phyloP scores from a whole-genome alignment of 805 yeast species.

The Middelhovenomyces tepae region DNA sequence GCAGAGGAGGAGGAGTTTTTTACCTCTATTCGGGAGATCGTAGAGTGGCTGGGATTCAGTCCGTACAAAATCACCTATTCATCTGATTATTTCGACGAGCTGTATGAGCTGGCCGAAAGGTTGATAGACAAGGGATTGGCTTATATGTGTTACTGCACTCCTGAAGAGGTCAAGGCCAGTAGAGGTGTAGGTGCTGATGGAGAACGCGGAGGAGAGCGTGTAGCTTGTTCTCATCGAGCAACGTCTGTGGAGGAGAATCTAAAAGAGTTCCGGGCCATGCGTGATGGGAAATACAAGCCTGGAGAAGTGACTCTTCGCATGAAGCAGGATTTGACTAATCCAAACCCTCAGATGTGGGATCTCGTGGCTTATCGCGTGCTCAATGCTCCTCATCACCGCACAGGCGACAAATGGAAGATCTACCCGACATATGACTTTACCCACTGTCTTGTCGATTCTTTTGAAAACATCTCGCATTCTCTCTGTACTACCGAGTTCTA shows the following conservation, averaged over 20 bases:
- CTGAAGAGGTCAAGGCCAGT: conserved; percentile 81
- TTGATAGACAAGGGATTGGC: conserved; percentile 65
- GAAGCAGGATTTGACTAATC: conserved; percentile 86
- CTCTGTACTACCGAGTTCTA: conserved; percentile 94
- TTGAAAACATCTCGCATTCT: conserved; percentile 93
- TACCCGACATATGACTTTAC: conserved; percentile 99
- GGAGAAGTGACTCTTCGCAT: conserved; percentile 94
- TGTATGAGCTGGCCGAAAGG: conserved; percentile 82
- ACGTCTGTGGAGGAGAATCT: conserved; percentile 68
- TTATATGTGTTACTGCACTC: conserved; percentile 87
- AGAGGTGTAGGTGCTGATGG: conserved; percentile 92
- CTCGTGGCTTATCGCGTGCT: conserved; percentile 93
- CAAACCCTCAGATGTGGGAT: conserved; percentile 99
- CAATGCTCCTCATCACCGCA: conserved; percentile 88
- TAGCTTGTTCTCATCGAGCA: conserved; percentile 68
- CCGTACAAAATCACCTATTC: conserved; percentile 96
- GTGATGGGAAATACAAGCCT: conserved; percentile 75
- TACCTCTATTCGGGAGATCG: conserved; percentile 72
- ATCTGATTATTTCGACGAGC: conserved; percentile 84
- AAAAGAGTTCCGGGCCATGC: conserved; percentile 79
- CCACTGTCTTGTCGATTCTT: conserved; percentile 96
- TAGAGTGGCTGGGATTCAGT: conserved; percentile 85
- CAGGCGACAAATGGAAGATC: conserved; percentile 95
- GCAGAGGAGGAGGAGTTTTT: conserved; percentile 94
- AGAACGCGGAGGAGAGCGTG: conserved; percentile 86